phyloP scores from a whole-genome alignment of 306 rosid genomes.

The Lathyrus tuberosus region DNA sequence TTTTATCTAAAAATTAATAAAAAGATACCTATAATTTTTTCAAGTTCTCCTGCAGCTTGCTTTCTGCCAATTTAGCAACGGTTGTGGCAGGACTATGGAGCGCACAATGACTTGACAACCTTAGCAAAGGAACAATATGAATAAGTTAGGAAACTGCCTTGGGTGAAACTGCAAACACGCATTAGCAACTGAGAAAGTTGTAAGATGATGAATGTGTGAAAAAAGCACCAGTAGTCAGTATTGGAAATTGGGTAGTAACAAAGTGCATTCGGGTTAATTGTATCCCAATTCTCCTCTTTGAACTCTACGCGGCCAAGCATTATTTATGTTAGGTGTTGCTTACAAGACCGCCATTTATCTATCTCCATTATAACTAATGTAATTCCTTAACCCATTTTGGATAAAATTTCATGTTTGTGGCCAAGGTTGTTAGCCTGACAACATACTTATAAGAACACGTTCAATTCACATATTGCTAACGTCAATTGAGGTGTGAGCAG shows the following conservation, averaged over 20 bases:
- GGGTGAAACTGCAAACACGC: not conserved
- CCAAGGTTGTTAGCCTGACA: constrained; percentile 15
- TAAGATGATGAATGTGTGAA: not conserved
- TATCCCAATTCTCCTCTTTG: not conserved
- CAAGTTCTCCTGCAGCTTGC: constrained; percentile 73
- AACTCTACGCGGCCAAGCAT: not conserved
- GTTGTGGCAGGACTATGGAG: not conserved
- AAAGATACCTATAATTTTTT: constrained; percentile 65
- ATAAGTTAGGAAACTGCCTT: not conserved
- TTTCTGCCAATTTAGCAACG: constrained; percentile 70
- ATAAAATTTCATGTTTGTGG: constrained; percentile 23
- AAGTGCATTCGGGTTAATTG: not conserved
- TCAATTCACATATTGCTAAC: constrained; percentile 49
- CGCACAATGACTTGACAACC: not conserved
- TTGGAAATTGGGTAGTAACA: not conserved
- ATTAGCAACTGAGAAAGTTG: constrained; percentile 12
- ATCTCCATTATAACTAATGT: constrained; percentile 19
- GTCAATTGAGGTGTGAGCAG: constrained; percentile 78
- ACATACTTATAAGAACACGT: not conserved
- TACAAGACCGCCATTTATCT: not conserved
- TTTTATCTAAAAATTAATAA: not conserved
- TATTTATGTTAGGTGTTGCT: not conserved
- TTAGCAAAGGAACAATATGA: not conserved
- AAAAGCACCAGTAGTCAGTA: constrained; percentile 6
- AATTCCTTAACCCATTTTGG: constrained; percentile 15